Evolutionary conservation across 2,329 filamentous ascomycete species (phyloP).

Genomic region (Colletotrichum costaricense): DNA sequence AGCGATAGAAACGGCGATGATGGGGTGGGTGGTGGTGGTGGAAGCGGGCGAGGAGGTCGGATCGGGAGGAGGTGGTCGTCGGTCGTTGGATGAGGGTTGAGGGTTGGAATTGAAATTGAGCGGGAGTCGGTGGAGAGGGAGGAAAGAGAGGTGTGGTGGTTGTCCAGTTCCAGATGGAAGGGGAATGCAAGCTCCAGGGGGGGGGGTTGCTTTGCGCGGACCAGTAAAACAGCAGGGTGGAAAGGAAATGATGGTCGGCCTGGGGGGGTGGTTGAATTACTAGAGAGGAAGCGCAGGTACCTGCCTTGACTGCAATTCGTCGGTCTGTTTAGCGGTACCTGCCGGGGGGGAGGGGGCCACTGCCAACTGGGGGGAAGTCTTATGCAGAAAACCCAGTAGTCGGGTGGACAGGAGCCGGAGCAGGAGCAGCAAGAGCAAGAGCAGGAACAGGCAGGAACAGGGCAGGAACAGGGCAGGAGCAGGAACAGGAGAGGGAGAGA

Average conservation of each 20-base stretch:
- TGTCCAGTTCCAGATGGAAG: slow-evolving; percentile 36
- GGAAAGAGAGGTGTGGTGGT: slow-evolving; percentile 36
- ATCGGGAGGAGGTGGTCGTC: slow-evolving; percentile 34
- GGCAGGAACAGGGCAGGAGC: background rate
- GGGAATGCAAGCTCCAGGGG: slow-evolving; percentile 39
- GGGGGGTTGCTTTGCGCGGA: slow-evolving; percentile 35
- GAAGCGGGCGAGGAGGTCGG: slow-evolving; percentile 24
- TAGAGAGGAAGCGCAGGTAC: slow-evolving; percentile 19
- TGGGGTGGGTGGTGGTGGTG: slow-evolving; percentile 18
- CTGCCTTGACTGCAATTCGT: background rate
- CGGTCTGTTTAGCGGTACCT: slow-evolving; percentile 12
- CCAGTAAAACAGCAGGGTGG: slow-evolving; percentile 37
- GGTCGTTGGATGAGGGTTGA: slow-evolving; percentile 35
- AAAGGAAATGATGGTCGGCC: slow-evolving; percentile 37
- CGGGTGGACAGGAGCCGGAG: slow-evolving; percentile 25
- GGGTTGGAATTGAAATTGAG: slow-evolving; percentile 34
- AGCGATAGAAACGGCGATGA: slow-evolving; percentile 6
- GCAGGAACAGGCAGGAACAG: slow-evolving; percentile 11
- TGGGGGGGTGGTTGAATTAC: slow-evolving; percentile 30
- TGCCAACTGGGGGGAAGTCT: background rate
- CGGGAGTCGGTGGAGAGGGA: slow-evolving; percentile 35
- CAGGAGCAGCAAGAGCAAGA: slow-evolving; percentile 15
- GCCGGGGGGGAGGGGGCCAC: background rate
- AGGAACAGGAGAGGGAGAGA: slow-evolving; percentile 8
- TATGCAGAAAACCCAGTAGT: slow-evolving; percentile 32